These are phyloP conservation scores for Sporothrix phasma DNA, from an alignment of 2,329 filamentous ascomycete species.

Conservation along the genomic window DNA sequence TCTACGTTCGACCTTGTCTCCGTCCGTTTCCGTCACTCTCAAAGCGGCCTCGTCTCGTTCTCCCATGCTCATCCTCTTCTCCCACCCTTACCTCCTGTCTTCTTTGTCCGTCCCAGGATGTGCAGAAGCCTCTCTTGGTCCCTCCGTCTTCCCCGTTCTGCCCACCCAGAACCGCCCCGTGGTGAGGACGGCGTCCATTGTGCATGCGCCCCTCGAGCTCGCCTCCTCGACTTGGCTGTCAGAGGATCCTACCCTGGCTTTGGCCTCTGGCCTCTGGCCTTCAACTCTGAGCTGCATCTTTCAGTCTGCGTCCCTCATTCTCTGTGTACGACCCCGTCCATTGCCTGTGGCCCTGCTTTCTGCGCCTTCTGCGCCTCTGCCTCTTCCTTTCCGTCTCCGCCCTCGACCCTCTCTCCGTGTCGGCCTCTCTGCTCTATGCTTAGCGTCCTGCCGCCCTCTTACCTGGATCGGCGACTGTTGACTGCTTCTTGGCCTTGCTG, in stretches of 20 bases:
- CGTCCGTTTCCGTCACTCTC: not conserved
- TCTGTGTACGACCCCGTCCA: too few relatives aligned
- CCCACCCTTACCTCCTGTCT: not conserved
- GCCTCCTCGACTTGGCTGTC: not conserved
- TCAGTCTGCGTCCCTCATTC: too few relatives aligned
- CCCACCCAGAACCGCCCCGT: not conserved
- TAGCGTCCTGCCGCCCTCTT: too few relatives aligned
- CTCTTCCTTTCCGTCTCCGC: not conserved
- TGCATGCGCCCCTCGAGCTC: not conserved
- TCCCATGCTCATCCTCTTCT: not conserved
- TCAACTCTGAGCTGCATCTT: too few relatives aligned
- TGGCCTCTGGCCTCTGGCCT: not conserved
- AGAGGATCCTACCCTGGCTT: slow-evolving; percentile 3
- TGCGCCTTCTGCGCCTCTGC: not conserved
- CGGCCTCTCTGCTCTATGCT: too few relatives aligned
- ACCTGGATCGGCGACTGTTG: too few relatives aligned
- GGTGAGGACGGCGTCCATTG: not conserved
- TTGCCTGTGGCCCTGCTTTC: not conserved
- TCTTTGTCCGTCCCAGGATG: not conserved
- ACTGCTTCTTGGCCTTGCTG: too few relatives aligned
- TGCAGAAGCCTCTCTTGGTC: not conserved
- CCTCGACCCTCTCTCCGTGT: not conserved
- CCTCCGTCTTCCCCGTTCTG: not conserved
- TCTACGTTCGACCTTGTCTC: not conserved
- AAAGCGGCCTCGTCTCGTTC: not conserved